A percentile compares a stretch with the other conserved stretches of the same genome.
Evolutionary conservation across 2,329 filamentous ascomycete genomes (phyloP).

Genomic region (Decorospora gaudefroyi): DNA sequence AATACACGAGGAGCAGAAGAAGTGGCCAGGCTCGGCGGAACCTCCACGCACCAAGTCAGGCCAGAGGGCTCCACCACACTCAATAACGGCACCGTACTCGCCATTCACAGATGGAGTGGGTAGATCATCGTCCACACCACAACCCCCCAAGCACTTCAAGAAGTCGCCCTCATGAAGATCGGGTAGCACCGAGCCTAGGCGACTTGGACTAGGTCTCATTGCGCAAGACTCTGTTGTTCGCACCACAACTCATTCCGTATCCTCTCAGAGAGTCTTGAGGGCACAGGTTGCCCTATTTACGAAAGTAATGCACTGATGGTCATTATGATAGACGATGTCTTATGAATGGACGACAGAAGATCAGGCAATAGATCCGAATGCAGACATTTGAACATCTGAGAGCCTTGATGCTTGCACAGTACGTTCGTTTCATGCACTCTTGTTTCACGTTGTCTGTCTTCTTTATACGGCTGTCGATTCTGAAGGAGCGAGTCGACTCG

Average conservation of each 20-base stretch:
- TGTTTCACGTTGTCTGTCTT: neutral
- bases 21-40: conserved; percentile 49
- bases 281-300: conserved; percentile 33
- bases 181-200: conserved; percentile 4
- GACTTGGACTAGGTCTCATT: conserved; percentile 1
- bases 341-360: conserved; percentile 30
- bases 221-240: conserved; percentile 2
- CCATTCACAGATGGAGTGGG: conserved; percentile 60
- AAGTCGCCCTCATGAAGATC: conserved; percentile 35
- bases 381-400: conserved; percentile 17
- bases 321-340: conserved; percentile 36
- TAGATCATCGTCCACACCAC: conserved; percentile 29
- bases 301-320: conserved; percentile 30
- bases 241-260: neutral
- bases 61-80: conserved; percentile 54
- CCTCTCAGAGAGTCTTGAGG: conserved; percentile 26
- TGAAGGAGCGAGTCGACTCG: no score
- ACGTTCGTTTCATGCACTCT: neutral
- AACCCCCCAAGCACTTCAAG: conserved; percentile 37
- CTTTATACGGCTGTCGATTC: neutral
- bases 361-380: conserved; percentile 25
- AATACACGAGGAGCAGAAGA: conserved; percentile 78
- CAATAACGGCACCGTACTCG: conserved; percentile 63
- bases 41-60: conserved; percentile 41
- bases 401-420: conserved; percentile 5